Conservation (phyloP, 2,329 filamentous ascomycete genomes). For the Trichoderma sp. region DNA sequence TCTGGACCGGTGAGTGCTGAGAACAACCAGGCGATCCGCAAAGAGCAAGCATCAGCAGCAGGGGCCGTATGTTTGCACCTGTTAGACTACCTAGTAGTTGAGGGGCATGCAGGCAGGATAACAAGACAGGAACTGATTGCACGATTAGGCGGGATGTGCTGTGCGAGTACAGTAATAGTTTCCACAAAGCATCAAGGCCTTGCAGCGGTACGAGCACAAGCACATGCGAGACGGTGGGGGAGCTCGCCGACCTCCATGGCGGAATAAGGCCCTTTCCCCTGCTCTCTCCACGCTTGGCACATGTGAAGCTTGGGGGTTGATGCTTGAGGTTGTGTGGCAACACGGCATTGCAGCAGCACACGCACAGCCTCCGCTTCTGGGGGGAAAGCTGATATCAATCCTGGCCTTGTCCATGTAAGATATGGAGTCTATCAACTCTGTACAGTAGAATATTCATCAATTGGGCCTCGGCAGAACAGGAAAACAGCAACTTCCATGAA, state of each 20-base stretch:
- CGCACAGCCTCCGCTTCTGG: neutral
- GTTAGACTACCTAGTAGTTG: neutral
- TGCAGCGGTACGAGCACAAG: neutral
- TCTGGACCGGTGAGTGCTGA: neutral
- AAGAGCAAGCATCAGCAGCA: neutral
- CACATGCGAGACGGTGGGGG: neutral
- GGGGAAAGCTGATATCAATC: neutral
- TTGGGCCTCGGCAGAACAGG: neutral
- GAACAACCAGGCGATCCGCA: neutral
- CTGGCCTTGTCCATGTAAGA: neutral
- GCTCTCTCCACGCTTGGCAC: neutral
- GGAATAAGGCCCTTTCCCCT: neutral
- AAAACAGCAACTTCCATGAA: neutral
- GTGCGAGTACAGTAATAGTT: neutral
- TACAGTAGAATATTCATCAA: neutral
- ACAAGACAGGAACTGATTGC: neutral
- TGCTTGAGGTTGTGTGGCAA: neutral
- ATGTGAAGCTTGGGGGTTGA: neutral
- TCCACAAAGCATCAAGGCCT: neutral
- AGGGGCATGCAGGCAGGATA: neutral
- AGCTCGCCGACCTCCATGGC: neutral
- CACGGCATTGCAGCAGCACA: neutral
- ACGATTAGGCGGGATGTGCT: neutral
- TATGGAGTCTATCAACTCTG: neutral
- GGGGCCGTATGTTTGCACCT: neutral